Conservation (phyloP, 306 rosid genomes). For the Cicer arietinum region DNA sequence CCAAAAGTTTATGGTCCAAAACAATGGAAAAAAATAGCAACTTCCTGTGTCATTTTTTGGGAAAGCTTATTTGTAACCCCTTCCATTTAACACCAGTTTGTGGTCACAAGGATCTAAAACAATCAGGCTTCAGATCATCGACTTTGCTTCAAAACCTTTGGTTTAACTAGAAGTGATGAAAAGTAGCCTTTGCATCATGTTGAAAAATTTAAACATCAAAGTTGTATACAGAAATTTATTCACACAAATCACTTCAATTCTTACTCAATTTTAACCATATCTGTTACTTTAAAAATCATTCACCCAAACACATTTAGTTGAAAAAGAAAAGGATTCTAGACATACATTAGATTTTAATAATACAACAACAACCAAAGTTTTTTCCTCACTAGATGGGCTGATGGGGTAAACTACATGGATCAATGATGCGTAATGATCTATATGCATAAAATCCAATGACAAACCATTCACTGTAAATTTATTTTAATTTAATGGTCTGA, state of each 20-base stretch:
- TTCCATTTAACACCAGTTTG: not conserved
- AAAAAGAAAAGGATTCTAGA: not conserved
- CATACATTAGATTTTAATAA: not conserved
- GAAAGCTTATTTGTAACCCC: not conserved
- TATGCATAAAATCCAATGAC: not conserved
- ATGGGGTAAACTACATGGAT: not conserved
- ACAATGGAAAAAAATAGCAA: not conserved
- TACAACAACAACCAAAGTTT: not conserved
- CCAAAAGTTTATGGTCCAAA: not conserved
- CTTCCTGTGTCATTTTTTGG: not conserved
- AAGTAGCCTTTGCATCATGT: not conserved
- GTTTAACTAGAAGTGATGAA: slow-evolving; percentile 3
- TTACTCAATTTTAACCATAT: not conserved
- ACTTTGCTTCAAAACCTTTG: not conserved
- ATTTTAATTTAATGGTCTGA: not conserved
- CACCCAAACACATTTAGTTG: not conserved
- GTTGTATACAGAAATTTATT: not conserved
- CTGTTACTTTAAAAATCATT: not conserved
- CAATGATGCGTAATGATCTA: not conserved
- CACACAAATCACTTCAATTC: not conserved
- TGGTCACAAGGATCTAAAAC: not conserved
- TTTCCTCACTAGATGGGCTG: not conserved
- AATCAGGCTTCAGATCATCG: not conserved
- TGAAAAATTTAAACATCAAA: not conserved
- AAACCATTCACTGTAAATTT: not conserved